phyloP scores from a whole-genome alignment of 495 filamentous ascomycete genomes.

The Aspergillus conjunctus region DNA sequence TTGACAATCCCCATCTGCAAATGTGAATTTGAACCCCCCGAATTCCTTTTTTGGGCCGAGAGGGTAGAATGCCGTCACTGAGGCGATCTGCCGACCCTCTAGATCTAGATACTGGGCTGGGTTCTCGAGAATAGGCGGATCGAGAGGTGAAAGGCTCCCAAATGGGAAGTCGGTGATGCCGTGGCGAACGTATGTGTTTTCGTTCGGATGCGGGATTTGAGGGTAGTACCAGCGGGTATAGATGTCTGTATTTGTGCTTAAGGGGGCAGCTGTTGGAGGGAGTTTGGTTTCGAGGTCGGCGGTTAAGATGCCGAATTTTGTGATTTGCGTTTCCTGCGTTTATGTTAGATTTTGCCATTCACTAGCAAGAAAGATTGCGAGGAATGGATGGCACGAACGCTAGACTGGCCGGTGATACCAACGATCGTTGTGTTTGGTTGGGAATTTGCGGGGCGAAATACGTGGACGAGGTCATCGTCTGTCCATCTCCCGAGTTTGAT shows the following conservation, averaged over 20 bases:
- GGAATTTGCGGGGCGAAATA: background rate
- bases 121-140: background rate
- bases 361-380: too few relatives aligned
- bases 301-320: conserved; percentile 7
- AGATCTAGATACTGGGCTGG: background rate
- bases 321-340: too few relatives aligned
- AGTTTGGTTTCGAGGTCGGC: background rate
- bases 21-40: background rate
- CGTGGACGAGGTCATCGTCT: background rate
- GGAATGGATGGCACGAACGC: background rate
- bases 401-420: background rate
- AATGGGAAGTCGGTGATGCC: background rate
- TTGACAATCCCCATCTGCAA: background rate
- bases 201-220: background rate
- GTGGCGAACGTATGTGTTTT: background rate
- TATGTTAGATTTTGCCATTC: too few relatives aligned
- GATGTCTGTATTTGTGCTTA: conserved; percentile 1
- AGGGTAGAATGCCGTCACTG: background rate
- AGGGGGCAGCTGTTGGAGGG: background rate
- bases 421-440: background rate
- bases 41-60: conserved; percentile 2
- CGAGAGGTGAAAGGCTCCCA: background rate
- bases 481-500: background rate
- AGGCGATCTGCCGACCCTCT: background rate
- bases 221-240: conserved; percentile 8